Evolutionary conservation across 2,329 filamentous ascomycete species (phyloP).

Genomic region (Metarhizium anisopliae): DNA sequence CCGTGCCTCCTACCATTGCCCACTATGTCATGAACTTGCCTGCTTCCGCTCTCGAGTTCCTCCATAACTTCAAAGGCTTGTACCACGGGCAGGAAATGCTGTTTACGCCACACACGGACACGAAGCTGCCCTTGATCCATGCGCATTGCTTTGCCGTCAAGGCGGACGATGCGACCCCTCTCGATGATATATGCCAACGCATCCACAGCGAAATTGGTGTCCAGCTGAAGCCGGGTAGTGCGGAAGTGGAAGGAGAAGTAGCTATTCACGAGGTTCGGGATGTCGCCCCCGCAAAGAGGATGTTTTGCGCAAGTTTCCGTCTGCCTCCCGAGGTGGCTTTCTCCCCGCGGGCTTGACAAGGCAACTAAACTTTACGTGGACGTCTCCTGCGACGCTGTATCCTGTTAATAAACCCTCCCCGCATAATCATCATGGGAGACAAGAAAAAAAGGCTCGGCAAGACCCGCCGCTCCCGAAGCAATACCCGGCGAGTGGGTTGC

Average conservation of each 20-base stretch:
- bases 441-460: neutral
- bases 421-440: too few relatives aligned
- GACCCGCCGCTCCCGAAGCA: neutral
- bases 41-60: constrained; percentile 77
- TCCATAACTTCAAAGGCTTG: constrained; percentile 57
- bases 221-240: constrained; percentile 33
- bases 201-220: constrained; percentile 33
- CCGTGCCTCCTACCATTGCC: constrained; percentile 66
- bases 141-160: constrained; percentile 92
- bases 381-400: too few relatives aligned
- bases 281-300: constrained; percentile 87
- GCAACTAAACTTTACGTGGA: neutral
- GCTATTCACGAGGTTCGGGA: constrained; percentile 66
- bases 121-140: constrained; percentile 71
- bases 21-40: constrained; percentile 99
- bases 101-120: constrained; percentile 51
- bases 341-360: constrained; percentile 26
- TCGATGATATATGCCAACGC: constrained; percentile 35
- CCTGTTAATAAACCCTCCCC: too few relatives aligned
- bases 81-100: constrained; percentile 63
- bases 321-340: constrained; percentile 79
- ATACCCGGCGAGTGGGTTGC: neutral
- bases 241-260: constrained; percentile 38
- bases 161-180: constrained; percentile 61
- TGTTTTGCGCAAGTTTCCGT: constrained; percentile 93